A percentile compares a stretch with the other conserved stretches of the same genome.
phyloP scores from a whole-genome alignment of 495 filamentous ascomycete species.

The Thermothielavioides terrestris region DNA sequence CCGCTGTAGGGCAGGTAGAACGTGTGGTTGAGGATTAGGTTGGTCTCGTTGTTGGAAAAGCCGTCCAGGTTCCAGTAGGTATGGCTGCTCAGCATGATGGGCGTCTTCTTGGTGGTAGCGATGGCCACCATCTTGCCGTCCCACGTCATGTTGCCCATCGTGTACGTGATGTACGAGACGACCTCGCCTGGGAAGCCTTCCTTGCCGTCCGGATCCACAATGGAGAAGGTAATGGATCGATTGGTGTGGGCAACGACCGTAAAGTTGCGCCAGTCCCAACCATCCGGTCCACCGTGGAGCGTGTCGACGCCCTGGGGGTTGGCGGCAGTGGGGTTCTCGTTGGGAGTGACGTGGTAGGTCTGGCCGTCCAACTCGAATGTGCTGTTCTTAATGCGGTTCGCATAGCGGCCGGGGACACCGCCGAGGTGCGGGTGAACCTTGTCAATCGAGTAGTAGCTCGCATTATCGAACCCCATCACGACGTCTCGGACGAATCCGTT shows the following conservation, averaged over 20 bases:
- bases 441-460: slow-evolving; percentile 59
- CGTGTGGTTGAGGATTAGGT: slow-evolving; percentile 59
- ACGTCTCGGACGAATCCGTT: slow-evolving; percentile 57
- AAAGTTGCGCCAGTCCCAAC: slow-evolving; percentile 78
- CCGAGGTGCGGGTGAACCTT: slow-evolving; percentile 66
- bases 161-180: slow-evolving; percentile 69
- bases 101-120: slow-evolving; percentile 50
- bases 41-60: slow-evolving; percentile 54
- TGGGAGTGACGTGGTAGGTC: slow-evolving; percentile 55
- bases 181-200: slow-evolving; percentile 77
- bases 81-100: slow-evolving; percentile 57
- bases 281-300: slow-evolving; percentile 72
- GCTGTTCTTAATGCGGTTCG: slow-evolving; percentile 81
- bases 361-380: slow-evolving; percentile 63
- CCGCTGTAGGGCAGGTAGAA: slow-evolving; percentile 63
- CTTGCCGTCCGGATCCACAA: slow-evolving; percentile 61
- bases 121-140: slow-evolving; percentile 48
- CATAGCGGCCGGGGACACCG: slow-evolving; percentile 70
- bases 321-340: slow-evolving; percentile 53
- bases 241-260: slow-evolving; percentile 59
- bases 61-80: slow-evolving; percentile 88
- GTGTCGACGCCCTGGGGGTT: slow-evolving; percentile 52
- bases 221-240: slow-evolving; percentile 67
- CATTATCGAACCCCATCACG: slow-evolving; percentile 72
- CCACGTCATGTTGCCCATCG: slow-evolving; percentile 41